Evolutionary conservation across 441 rosid genomes (phyloP).

Genomic region (Omphalea diandra): DNA sequence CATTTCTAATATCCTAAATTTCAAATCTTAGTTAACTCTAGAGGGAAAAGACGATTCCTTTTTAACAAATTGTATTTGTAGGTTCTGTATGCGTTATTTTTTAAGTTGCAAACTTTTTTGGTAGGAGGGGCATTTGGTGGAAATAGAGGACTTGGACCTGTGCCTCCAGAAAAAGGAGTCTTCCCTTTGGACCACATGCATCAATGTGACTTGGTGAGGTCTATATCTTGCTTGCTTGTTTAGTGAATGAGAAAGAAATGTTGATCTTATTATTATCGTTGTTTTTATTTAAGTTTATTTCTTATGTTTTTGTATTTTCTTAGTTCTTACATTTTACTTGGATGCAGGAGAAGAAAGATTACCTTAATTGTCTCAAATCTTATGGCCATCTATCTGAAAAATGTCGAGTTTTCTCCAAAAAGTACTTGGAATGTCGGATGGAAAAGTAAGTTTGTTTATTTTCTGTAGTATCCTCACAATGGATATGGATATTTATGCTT

Average conservation of each 20-base stretch:
- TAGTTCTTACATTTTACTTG: no score
- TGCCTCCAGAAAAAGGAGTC: slow-evolving; percentile 92
- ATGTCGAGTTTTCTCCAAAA: slow-evolving; percentile 64
- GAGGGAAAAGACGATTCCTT: background rate
- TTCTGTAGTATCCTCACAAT: background rate
- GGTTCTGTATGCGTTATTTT: background rate
- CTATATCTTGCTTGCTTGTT: background rate
- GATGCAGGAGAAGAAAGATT: slow-evolving; percentile 86
- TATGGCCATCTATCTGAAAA: slow-evolving; percentile 68
- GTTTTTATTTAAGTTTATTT: background rate
- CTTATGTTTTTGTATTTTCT: background rate
- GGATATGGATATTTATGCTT: slow-evolving; percentile 4
- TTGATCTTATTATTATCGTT: background rate
- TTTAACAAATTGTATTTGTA: background rate
- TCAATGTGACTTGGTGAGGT: slow-evolving; percentile 68
- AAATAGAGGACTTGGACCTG: slow-evolving; percentile 80
- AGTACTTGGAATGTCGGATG: slow-evolving; percentile 87
- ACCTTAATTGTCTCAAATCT: slow-evolving; percentile 71
- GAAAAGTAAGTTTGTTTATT: slow-evolving; percentile 52
- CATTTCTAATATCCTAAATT: background rate
- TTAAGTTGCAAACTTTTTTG: slow-evolving; percentile 3
- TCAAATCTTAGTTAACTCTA: background rate
- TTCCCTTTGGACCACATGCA: slow-evolving; percentile 93
- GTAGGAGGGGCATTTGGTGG: slow-evolving; percentile 99
- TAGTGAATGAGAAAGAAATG: background rate